Evolutionary conservation across 2,329 filamentous ascomycete species (phyloP).

Genomic region (Exophiala xenobiotica): DNA sequence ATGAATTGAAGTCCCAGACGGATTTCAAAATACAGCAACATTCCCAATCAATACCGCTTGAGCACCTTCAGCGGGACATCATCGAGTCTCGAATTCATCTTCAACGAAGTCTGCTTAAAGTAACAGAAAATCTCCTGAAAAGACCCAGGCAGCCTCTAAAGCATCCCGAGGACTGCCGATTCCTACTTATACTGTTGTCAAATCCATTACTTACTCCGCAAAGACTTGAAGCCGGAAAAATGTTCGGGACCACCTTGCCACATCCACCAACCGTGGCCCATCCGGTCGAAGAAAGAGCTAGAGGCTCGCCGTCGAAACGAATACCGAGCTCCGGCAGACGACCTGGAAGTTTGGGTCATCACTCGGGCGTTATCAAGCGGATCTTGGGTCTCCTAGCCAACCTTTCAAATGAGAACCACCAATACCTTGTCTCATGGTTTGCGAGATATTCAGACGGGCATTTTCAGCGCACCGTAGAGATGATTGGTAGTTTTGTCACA

Average conservation of each 20-base stretch:
- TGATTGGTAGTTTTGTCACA: slow-evolving; percentile 75
- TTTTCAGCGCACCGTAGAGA: slow-evolving; percentile 72
- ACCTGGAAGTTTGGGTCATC: slow-evolving; percentile 57
- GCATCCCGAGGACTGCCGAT: slow-evolving; percentile 69
- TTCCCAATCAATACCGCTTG: slow-evolving; percentile 44
- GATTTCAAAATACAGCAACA: slow-evolving; percentile 27
- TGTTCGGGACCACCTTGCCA: slow-evolving; percentile 7
- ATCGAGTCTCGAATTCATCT: slow-evolving; percentile 66
- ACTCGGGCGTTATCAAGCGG: slow-evolving; percentile 82
- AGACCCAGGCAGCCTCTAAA: slow-evolving; percentile 70
- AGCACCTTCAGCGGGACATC: slow-evolving; percentile 47
- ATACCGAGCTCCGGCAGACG: slow-evolving; percentile 27
- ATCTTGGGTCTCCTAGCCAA: slow-evolving; percentile 79
- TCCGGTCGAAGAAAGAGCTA: slow-evolving; percentile 19
- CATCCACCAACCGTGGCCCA: slow-evolving; percentile 9
- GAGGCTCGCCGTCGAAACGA: slow-evolving; percentile 24
- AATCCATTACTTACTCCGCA: slow-evolving; percentile 67
- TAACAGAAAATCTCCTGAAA: slow-evolving; percentile 75
- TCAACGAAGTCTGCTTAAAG: slow-evolving; percentile 70
- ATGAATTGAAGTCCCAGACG: slow-evolving; percentile 47
- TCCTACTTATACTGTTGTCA: slow-evolving; percentile 72
- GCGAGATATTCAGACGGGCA: slow-evolving; percentile 65
- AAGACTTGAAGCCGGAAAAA: slow-evolving; percentile 25
- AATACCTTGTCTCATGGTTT: slow-evolving; percentile 75
- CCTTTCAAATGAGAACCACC: slow-evolving; percentile 71